Evolutionary conservation across 306 rosid genomes (phyloP).

Genomic region (Casuarina glauca): DNA sequence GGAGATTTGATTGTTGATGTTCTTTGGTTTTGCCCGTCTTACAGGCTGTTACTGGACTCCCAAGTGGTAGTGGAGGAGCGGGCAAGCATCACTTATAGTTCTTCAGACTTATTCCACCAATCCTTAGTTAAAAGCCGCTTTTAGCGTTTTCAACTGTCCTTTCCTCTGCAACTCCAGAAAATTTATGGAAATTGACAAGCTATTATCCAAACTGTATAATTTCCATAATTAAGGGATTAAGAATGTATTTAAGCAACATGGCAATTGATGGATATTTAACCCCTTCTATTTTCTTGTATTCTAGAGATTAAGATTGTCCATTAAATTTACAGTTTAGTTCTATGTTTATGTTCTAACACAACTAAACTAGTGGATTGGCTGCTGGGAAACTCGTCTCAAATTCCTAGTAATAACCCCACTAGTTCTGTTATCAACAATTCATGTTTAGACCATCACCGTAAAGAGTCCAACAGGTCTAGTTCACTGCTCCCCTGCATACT

Average conservation of each 20-base stretch:
- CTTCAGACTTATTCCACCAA: neutral
- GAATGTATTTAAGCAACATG: neutral
- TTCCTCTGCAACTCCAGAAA: neutral
- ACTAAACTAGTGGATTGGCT: neutral
- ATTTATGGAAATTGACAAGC: neutral
- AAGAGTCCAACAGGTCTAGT: neutral
- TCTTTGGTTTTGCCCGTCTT: neutral
- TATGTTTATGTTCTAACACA: neutral
- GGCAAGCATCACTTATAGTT: too few species aligned
- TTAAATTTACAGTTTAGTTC: neutral
- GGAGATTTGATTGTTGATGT: conserved; percentile 4
- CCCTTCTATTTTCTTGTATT: neutral
- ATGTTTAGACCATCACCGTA: neutral
- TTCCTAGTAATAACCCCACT: neutral
- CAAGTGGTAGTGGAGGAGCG: neutral
- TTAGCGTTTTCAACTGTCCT: neutral
- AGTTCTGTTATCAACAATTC: neutral
- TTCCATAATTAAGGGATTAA: neutral
- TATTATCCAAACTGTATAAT: neutral
- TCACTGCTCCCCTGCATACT: neutral
- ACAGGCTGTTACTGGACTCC: conserved; percentile 1
- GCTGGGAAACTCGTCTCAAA: neutral
- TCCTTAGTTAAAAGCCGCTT: neutral
- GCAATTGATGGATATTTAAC: too few species aligned
- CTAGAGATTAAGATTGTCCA: neutral